Percentiles rank a stretch among this genome's conserved stretches.
Evolutionary conservation across 305 asterid genomes (phyloP).

Genomic region (Withania somnifera): DNA sequence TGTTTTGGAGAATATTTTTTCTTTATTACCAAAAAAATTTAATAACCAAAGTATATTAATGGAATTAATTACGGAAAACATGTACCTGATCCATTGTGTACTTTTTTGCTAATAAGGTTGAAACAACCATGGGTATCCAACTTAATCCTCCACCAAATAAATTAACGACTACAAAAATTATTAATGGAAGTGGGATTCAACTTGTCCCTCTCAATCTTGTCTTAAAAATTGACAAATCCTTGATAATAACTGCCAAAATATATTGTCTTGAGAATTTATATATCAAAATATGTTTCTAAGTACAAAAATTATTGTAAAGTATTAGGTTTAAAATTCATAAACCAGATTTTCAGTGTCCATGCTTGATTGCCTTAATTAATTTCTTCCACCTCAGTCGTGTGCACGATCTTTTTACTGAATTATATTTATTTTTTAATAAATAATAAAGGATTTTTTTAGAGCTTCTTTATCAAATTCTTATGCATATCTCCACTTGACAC

Average conservation of each 20-base stretch:
- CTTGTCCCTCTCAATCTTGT: background rate
- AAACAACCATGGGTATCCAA: background rate
- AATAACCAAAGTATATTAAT: background rate
- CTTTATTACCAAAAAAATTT: too few relatives aligned
- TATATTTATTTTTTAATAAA: background rate
- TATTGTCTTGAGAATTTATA: background rate
- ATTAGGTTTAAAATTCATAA: background rate
- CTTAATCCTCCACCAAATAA: background rate
- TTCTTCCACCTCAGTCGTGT: background rate
- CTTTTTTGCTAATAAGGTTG: background rate
- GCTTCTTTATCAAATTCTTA: background rate
- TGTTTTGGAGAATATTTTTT: background rate
- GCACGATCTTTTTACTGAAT: slow-evolving; percentile 5
- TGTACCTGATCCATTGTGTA: background rate
- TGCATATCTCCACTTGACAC: background rate
- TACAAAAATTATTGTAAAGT: background rate
- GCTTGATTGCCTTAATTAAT: background rate
- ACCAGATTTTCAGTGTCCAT: slow-evolving; percentile 5
- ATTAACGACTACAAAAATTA: background rate
- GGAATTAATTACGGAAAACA: background rate
- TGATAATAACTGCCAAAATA: background rate
- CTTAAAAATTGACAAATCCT: background rate
- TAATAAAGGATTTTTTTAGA: background rate
- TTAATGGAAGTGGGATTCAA: slow-evolving; percentile 1
- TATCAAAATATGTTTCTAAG: background rate